These are phyloP conservation scores for Nemania sp. DNA, from an alignment of 2,329 filamentous ascomycete species.

Conservation along the genomic window DNA sequence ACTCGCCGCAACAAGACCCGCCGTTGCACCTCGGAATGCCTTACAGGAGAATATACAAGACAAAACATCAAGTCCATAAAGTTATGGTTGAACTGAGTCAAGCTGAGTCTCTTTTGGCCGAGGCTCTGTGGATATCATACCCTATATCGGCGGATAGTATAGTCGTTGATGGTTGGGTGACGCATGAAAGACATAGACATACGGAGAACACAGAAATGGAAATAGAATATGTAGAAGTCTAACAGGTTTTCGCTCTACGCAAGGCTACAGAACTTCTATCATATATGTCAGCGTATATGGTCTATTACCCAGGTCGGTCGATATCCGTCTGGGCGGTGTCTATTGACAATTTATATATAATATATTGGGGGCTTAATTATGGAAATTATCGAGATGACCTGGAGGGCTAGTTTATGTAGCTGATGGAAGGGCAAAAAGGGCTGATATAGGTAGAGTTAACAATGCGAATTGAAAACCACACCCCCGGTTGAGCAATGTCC, in stretches of 20 bases:
- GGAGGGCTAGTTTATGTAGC: background rate
- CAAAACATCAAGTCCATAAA: conserved; percentile 3
- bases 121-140: background rate
- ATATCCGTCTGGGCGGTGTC: no score
- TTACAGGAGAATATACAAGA: conserved; percentile 15
- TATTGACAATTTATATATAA: background rate
- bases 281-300: no score
- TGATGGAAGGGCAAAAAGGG: background rate
- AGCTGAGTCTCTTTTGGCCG: background rate
- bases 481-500: no score
- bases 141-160: background rate
- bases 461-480: background rate
- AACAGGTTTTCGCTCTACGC: no score
- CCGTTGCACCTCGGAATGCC: conserved; percentile 14
- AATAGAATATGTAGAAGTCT: background rate
- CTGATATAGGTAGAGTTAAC: background rate
- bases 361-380: background rate
- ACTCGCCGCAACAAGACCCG: background rate
- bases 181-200: background rate
- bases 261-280: no score
- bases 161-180: conserved; percentile 1
- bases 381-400: background rate
- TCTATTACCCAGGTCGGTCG: no score
- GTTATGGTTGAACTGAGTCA: background rate
- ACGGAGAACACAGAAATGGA: background rate